phyloP scores from a whole-genome alignment of 1,284 basidiomycete genomes.

The Gomphus bonarii region DNA sequence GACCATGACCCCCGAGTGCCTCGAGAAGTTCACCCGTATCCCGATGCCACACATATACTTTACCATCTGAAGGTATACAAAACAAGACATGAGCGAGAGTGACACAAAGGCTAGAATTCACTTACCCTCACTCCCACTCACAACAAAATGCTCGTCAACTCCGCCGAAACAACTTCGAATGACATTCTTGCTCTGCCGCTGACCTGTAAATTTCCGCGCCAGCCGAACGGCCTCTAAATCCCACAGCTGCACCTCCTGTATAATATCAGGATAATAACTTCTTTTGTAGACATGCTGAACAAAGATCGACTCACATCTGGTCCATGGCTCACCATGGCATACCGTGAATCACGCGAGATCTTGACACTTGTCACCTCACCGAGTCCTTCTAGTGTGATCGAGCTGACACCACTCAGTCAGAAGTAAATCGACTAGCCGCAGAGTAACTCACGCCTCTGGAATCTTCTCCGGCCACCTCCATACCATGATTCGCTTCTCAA shows the following conservation, averaged over 20 bases:
- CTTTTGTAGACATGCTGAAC: conserved; percentile 6
- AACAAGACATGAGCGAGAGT: background rate
- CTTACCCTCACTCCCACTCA: conserved; percentile 91
- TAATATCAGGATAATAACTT: conserved; percentile 13
- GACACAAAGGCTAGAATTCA: conserved; percentile 5
- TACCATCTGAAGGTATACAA: conserved; percentile 48
- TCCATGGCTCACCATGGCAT: conserved; percentile 78
- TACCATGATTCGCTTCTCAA: conserved; percentile 61
- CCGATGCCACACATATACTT: conserved; percentile 93
- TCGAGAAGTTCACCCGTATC: conserved; percentile 78
- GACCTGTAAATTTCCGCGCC: conserved; percentile 73
- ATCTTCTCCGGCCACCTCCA: conserved; percentile 62
- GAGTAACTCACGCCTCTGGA: conserved; percentile 44
- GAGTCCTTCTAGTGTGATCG: conserved; percentile 46
- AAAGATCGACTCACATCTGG: conserved; percentile 56
- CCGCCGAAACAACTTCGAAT: conserved; percentile 94
- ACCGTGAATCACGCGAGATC: conserved; percentile 80
- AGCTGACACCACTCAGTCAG: conserved; percentile 29
- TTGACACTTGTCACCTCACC: conserved; percentile 81
- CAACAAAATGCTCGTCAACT: conserved; percentile 79
- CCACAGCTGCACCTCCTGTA: conserved; percentile 83
- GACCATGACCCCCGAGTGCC: conserved; percentile 73
- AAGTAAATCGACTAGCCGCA: conserved; percentile 12
- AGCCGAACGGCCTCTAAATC: conserved; percentile 61
- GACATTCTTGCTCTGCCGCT: conserved; percentile 72